phyloP scores from a whole-genome alignment of 2,329 filamentous ascomycete species.

The Samsoniella hepiali region DNA sequence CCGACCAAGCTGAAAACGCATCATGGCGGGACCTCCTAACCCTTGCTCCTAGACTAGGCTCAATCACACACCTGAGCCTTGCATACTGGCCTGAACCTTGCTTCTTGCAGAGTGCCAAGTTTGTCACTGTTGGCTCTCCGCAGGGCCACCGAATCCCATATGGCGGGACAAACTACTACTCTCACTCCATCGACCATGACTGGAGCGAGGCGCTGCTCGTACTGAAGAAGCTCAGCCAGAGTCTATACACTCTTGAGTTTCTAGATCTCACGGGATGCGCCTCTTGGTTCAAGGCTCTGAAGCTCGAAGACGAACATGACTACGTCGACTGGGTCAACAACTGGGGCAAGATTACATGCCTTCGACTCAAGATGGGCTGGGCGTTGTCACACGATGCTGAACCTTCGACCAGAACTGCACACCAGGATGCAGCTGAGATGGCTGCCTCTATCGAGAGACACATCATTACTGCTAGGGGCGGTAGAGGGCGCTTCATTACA shows the following conservation, averaged over 20 bases:
- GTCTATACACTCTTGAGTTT: slow-evolving; percentile 57
- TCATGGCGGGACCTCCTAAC: slow-evolving; percentile 59
- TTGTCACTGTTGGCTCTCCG: slow-evolving; percentile 44
- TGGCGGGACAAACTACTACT: slow-evolving; percentile 55
- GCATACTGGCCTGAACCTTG: slow-evolving; percentile 61
- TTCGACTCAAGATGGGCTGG: slow-evolving; percentile 47
- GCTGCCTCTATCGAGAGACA: slow-evolving; percentile 46
- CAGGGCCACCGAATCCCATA: slow-evolving; percentile 47
- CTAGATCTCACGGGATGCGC: slow-evolving; percentile 60
- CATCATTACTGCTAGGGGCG: slow-evolving; percentile 44
- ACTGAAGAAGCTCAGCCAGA: slow-evolving; percentile 51
- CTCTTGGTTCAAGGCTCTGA: slow-evolving; percentile 52
- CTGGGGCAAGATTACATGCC: slow-evolving; percentile 50
- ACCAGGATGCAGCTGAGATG: slow-evolving; percentile 35
- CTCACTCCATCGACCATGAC: slow-evolving; percentile 55
- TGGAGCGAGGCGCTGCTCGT: slow-evolving; percentile 58
- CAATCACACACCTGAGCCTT: slow-evolving; percentile 58
- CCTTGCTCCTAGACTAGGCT: slow-evolving; percentile 50
- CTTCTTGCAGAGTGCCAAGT: slow-evolving; percentile 52
- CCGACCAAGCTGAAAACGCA: slow-evolving; percentile 31
- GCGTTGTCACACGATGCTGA: slow-evolving; percentile 33
- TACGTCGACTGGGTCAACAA: slow-evolving; percentile 51
- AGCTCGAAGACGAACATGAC: slow-evolving; percentile 41
- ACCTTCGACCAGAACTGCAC: slow-evolving; percentile 32
- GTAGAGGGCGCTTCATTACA: slow-evolving; percentile 46